Base-by-base conservation (phyloP, 2,329 filamentous ascomycete genomes). In the Trichoderma oligosporum region DNA sequence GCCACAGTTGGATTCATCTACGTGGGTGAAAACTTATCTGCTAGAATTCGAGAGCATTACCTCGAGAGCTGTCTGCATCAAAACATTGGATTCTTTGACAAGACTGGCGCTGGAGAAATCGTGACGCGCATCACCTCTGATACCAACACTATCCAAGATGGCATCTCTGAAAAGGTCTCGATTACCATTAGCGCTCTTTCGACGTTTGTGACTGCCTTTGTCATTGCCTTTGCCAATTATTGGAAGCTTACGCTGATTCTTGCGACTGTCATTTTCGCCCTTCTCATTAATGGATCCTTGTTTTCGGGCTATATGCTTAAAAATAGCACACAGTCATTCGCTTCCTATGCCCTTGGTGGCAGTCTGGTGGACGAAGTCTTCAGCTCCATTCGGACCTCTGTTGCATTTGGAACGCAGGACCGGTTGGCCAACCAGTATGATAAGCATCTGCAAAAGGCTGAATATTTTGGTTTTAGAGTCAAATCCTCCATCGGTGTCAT, bases 171-270 rank as follows among this genome's bases (percentile, higher is more conserved):
- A 71, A 96, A 96, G 76, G 82, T 96, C 42, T 85, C 84, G 12
- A 75, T 96, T 61, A 91, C 89, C 0, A 70, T 96, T 56, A 84
- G 85, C 12, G 89, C 89, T 11, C 48, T 91, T 4, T 84, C 91
- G 1, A 92, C 90, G 7, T 97, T 97, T 67, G 75, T 96, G 56
- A 86, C 92, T 0, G 91, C 91, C 14, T 96, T 96, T 63, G 77
- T 97, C 56, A 93, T 99, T 62, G 91, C 88, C 2, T 97, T 96
- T 70, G 74, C 93, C 72, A 89, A 89, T 67, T 95, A 88, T 72
- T 97, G 93, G 89, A 96, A 94, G 72, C 77, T 97, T 62, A 94
- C 94, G 0, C 75, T 97, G 51, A 97, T 99, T 64, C 81, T 96
- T 36, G 81, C 84, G 22, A 93, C 89, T 0, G 91, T 89, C 1